phyloP scores from a whole-genome alignment of 768 basidiomycete species.

The Tulasnella sp. region DNA sequence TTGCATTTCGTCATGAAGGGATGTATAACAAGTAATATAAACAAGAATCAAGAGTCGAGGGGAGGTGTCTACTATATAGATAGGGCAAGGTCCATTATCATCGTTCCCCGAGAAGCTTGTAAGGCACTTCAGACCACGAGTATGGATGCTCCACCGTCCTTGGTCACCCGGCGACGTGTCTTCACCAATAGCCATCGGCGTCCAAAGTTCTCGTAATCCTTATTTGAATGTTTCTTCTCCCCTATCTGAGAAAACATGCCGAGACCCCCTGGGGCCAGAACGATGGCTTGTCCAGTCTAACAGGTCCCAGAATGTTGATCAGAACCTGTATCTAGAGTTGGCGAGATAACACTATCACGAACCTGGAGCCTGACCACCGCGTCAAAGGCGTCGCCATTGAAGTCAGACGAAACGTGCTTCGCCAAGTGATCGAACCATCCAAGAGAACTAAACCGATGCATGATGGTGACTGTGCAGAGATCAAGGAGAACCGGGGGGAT shows the following conservation, averaged over 20 bases:
- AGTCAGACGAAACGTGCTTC: slow-evolving; percentile 34
- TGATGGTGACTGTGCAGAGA: slow-evolving; percentile 8
- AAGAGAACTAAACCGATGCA: neutral
- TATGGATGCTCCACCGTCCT: slow-evolving; percentile 50
- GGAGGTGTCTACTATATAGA: too few species aligned
- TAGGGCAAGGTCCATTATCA: too few species aligned
- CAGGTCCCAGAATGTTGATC: neutral
- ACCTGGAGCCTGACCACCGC: slow-evolving; percentile 56
- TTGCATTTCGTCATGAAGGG: too few species aligned
- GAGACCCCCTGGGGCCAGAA: slow-evolving; percentile 55
- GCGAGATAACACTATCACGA: slow-evolving; percentile 4
- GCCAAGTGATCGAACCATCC: slow-evolving; percentile 30
- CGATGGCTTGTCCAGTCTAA: slow-evolving; percentile 61
- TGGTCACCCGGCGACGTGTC: slow-evolving; percentile 48
- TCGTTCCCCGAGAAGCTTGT: too few species aligned
- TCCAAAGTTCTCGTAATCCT: slow-evolving; percentile 32
- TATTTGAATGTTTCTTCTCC: slow-evolving; percentile 11
- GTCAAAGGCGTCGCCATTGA: slow-evolving; percentile 51
- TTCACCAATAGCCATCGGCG: slow-evolving; percentile 49
- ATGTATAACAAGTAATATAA: too few species aligned
- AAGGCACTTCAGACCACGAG: slow-evolving; percentile 16
- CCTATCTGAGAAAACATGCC: slow-evolving; percentile 29
- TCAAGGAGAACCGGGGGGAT: slow-evolving; percentile 5
- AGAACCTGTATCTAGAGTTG: neutral
- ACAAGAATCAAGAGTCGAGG: too few species aligned